Evolutionary conservation across 2,329 filamentous ascomycete species (phyloP), one percentile per base, ranked within the genome.

Genomic region (Alternaria ethzedia): DNA sequence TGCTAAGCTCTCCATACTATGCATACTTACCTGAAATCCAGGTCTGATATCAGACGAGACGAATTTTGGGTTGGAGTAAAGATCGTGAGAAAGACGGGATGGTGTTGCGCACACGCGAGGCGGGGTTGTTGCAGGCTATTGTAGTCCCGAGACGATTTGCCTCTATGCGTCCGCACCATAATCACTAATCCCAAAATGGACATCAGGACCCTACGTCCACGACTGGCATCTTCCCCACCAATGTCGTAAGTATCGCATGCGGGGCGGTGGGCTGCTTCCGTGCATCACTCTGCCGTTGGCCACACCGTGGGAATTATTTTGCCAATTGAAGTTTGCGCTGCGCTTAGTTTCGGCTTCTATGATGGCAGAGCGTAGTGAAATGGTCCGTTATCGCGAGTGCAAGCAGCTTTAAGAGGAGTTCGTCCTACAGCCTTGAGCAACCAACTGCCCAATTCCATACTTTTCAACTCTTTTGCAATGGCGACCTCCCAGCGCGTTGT

Each of bases 401-500:
- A 55, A 62, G 59, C 46, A 54, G 61, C 50, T 57, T 57, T 70
- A 66, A 71, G 69, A 59, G 62, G 46, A 55, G 58, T 41, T 25
- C 21, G 9, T 41, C 58, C 61, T 56, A 46, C 51, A 46, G 20
- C 26, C 47, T 52, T 44, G 15, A 17, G 26, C 21, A 47, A 28
- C 56, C 21, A 57, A 52, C 56, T 32, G 64, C 13, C 26, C 32
- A 30, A 32, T n/a, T 9, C n/a, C 15, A 54, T 59, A 36, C 36
- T 44, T 43, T 57, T 47, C 9, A 47, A 20, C 32, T 45, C 21
- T 54, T 36, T 56, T 44, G 54, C 43, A 46, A 78, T 77, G 75
- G 66, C 71, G 50, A 70, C 64, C 51, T 73, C 72, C 46, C 70
- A 73, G 78, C 82, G 69, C 79, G 82, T 68, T 88, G 72, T 77